A percentile compares a stretch with the other conserved stretches of the same genome.
Conservation (phyloP, 1,284 basidiomycete genomes). For the Pyrrhoderma noxium region DNA sequence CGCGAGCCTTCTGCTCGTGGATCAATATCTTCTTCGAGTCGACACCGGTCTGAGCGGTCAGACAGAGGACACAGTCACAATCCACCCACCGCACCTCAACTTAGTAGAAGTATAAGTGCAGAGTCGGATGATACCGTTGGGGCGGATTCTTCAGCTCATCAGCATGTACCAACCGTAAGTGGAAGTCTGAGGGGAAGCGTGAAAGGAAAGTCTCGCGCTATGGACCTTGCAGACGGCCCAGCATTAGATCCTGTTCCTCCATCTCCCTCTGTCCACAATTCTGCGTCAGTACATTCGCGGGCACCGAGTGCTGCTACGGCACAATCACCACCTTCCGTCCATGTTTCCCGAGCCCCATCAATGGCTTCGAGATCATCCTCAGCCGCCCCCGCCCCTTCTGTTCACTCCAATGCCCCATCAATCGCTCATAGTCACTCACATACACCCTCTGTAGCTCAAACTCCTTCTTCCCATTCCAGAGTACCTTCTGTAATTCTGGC, state of each 20-base stretch:
- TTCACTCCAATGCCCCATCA: constrained; percentile 6
- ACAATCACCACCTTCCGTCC: not conserved
- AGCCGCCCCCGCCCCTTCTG: not conserved
- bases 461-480: too few relatives aligned
- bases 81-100: not conserved
- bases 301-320: constrained; percentile 3
- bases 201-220: constrained; percentile 4
- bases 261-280: not conserved
- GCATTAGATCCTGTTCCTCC: not conserved
- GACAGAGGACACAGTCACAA: not conserved
- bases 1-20: not conserved
- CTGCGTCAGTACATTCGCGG: constrained; percentile 2
- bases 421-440: too few relatives aligned
- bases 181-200: not conserved
- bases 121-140: constrained; percentile 7
- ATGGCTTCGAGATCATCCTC: not conserved
- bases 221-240: not conserved
- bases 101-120: constrained; percentile 6
- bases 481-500: constrained; percentile 3
- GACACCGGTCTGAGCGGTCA: not conserved
- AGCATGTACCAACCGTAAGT: not conserved
- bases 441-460: too few relatives aligned
- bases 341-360: constrained; percentile 4
- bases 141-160: too few relatives aligned
- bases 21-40: not conserved